A percentile compares a stretch with the other conserved stretches of the same genome.
These are phyloP conservation scores for Neolentinus lepideus DNA, from an alignment of 1,284 basidiomycete genomes.

Conservation along the genomic window DNA sequence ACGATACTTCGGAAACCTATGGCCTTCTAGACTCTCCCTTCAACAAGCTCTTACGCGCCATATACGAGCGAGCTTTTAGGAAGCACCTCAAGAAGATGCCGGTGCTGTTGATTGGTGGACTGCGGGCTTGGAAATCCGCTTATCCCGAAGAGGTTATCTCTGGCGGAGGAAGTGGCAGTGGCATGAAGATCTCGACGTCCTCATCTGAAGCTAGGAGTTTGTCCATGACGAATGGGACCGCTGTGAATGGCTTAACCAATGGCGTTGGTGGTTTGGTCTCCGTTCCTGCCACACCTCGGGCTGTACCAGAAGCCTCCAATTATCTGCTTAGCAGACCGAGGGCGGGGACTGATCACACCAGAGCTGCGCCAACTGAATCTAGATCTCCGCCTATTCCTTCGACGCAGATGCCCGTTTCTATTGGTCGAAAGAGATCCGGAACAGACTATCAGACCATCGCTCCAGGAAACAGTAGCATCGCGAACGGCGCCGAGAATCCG, in stretches of 20 bases:
- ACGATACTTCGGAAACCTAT: constrained; percentile 60
- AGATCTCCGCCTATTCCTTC: not conserved
- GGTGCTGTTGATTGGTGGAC: constrained; percentile 80
- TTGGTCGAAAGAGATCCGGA: not conserved
- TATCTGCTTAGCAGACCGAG: not conserved
- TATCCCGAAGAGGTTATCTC: constrained; percentile 45
- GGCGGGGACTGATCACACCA: not conserved
- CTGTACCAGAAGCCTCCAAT: not conserved
- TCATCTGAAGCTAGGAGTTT: not conserved
- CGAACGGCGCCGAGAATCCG: constrained; percentile 18
- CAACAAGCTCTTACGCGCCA: constrained; percentile 55
- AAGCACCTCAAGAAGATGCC: constrained; percentile 76
- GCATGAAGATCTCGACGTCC: constrained; percentile 14
- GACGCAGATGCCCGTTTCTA: not conserved
- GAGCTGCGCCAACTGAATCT: not conserved
- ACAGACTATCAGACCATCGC: not conserved
- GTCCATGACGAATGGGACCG: not conserved
- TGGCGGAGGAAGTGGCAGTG: constrained; percentile 23
- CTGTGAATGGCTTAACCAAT: not conserved
- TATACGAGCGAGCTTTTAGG: constrained; percentile 67
- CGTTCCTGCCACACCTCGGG: not conserved
- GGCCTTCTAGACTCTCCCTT: constrained; percentile 43
- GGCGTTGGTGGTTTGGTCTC: not conserved
- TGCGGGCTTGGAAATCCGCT: constrained; percentile 76
- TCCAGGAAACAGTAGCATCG: not conserved